phyloP scores from a whole-genome alignment of 345 rosid genomes.

The Brassica cretica region DNA sequence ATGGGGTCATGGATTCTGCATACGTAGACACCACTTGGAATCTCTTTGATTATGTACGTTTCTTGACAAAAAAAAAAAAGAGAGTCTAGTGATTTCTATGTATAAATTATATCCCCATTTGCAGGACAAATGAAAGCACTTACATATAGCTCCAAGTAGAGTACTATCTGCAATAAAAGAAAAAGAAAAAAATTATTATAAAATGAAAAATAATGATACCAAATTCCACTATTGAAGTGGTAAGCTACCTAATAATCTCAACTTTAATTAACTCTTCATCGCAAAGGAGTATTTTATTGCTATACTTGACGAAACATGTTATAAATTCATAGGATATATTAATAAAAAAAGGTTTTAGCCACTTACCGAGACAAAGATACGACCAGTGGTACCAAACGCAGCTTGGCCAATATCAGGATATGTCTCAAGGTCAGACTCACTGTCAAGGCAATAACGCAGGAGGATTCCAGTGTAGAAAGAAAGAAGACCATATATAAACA shows the following conservation, averaged over 20 bases:
- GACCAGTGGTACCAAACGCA: slow-evolving; percentile 80
- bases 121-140: slow-evolving; percentile 43
- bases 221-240: slow-evolving; percentile 6
- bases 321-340: neutral
- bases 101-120: neutral
- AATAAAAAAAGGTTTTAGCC: no score
- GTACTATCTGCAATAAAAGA: slow-evolving; percentile 62
- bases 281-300: neutral
- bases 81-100: neutral
- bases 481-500: slow-evolving; percentile 62
- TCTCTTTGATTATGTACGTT: slow-evolving; percentile 16
- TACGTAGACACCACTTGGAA: slow-evolving; percentile 27
- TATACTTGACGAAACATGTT: neutral
- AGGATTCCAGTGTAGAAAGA: slow-evolving; percentile 93
- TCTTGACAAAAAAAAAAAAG: slow-evolving; percentile 9
- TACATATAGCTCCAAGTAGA: slow-evolving; percentile 91
- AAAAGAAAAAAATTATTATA: slow-evolving; percentile 3
- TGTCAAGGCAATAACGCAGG: slow-evolving; percentile 77
- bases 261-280: neutral
- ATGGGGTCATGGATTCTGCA: slow-evolving; percentile 28
- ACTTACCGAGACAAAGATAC: slow-evolving; percentile 77
- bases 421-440: slow-evolving; percentile 90
- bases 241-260: neutral
- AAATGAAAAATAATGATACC: neutral
- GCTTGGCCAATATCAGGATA: slow-evolving; percentile 98